Conservation (phyloP, 2,329 filamentous ascomycete genomes). For the Colletotrichum tamarilloi region DNA sequence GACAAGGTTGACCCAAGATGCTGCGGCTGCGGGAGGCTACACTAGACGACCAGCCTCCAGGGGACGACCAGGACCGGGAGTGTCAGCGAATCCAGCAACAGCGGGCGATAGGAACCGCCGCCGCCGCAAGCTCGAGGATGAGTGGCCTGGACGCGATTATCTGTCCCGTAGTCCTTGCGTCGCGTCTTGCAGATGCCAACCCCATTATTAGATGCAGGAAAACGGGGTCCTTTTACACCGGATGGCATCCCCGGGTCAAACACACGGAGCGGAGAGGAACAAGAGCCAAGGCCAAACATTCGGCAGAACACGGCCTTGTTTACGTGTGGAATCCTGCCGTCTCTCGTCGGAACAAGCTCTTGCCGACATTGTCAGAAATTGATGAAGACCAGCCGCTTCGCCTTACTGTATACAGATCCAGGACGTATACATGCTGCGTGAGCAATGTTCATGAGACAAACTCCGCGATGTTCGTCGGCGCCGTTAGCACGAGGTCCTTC, state of each 20-base stretch:
- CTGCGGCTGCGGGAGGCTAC: conserved; percentile 19
- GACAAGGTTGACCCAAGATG: conserved; percentile 29
- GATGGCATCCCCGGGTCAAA: neutral
- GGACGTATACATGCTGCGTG: neutral
- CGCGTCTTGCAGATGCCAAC: conserved; percentile 24
- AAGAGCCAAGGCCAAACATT: neutral
- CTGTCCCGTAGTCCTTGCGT: conserved; percentile 2
- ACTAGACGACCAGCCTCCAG: conserved; percentile 16
- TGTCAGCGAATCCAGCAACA: neutral
- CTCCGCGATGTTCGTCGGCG: conserved; percentile 8
- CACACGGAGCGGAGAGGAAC: conserved; percentile 10
- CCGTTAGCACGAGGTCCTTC: conserved; percentile 23
- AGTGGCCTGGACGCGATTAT: neutral
- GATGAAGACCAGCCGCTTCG: neutral
- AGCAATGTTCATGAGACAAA: conserved; percentile 4
- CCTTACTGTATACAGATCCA: neutral
- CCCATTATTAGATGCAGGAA: conserved; percentile 21
- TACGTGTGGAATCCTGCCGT: conserved; percentile 3
- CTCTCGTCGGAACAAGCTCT: conserved; percentile 11
- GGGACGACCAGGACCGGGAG: conserved; percentile 2
- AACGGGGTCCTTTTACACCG: neutral
- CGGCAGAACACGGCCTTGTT: neutral
- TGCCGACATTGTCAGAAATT: neutral
- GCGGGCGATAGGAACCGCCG: conserved; percentile 2
- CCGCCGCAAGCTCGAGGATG: neutral